Conservation (phyloP, 2,329 filamentous ascomycete genomes). For the Periconia digitata region DNA sequence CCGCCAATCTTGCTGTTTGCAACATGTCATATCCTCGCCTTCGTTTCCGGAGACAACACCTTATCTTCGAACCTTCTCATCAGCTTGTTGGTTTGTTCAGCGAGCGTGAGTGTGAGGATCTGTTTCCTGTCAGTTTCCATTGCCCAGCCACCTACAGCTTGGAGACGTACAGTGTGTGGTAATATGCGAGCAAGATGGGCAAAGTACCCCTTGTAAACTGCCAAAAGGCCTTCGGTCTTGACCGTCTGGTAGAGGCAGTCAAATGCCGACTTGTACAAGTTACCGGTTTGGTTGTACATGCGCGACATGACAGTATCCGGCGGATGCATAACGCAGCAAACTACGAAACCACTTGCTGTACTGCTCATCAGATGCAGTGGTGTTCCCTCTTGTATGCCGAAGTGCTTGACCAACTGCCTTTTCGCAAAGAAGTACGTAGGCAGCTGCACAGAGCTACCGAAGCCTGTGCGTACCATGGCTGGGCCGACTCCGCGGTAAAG, state of each 20-base stretch:
- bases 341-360: conserved; percentile 88
- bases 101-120: conserved; percentile 87
- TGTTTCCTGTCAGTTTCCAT: conserved; percentile 31
- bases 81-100: conserved; percentile 95
- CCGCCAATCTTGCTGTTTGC: background rate
- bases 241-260: conserved; percentile 92
- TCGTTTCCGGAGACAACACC: conserved; percentile 51
- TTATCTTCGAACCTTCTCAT: conserved; percentile 75
- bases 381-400: conserved; percentile 88
- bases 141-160: background rate
- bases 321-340: conserved; percentile 97
- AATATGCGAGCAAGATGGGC: conserved; percentile 92
- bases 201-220: conserved; percentile 97
- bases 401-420: conserved; percentile 75
- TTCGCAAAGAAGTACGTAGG: conserved; percentile 99
- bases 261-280: conserved; percentile 90
- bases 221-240: conserved; percentile 84
- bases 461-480: conserved; percentile 94
- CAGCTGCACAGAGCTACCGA: conserved; percentile 92
- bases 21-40: conserved; percentile 48
- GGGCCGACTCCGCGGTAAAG: conserved; percentile 89
- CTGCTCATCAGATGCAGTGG: conserved; percentile 87
- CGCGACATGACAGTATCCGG: conserved; percentile 99
- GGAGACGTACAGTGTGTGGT: conserved; percentile 71
- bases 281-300: conserved; percentile 98